Conservation (phyloP, 192 early-diverging fungal species). For the Gaertneriomyces semiglobifer region DNA sequence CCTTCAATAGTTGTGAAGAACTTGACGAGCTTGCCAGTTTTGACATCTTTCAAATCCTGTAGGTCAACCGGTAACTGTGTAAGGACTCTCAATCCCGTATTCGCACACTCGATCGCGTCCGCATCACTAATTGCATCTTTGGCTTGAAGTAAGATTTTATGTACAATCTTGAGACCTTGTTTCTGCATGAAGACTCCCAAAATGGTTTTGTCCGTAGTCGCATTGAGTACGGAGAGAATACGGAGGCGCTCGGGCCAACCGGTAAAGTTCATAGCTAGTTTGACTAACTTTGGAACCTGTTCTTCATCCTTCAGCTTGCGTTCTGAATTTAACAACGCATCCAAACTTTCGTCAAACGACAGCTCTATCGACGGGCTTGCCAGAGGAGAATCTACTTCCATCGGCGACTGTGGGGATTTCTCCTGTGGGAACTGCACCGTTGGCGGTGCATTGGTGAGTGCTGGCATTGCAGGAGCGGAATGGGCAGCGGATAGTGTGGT, state of each 20-base stretch:
- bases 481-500: no score
- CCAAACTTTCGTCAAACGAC: background rate
- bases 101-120: slow-evolving; percentile 1
- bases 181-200: background rate
- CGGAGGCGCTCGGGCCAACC: background rate
- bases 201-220: background rate
- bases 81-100: slow-evolving; percentile 11
- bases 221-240: background rate
- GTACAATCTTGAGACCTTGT: slow-evolving; percentile 11
- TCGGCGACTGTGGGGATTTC: no score
- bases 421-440: no score
- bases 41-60: slow-evolving; percentile 17
- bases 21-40: slow-evolving; percentile 27
- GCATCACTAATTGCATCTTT: slow-evolving; percentile 12
- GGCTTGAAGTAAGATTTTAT: slow-evolving; percentile 22
- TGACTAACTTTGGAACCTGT: background rate
- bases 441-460: no score
- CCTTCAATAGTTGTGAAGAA: slow-evolving; percentile 6
- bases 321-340: background rate
- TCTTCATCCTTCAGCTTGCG: background rate
- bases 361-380: no score
- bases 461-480: no score
- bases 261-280: background rate
- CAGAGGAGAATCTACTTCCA: no score
- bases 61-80: slow-evolving; percentile 13